Evolutionary conservation across 495 filamentous ascomycete species (phyloP), one percentile per base, ranked within the genome.

Genomic region (Talaromyces trachyspermus): DNA sequence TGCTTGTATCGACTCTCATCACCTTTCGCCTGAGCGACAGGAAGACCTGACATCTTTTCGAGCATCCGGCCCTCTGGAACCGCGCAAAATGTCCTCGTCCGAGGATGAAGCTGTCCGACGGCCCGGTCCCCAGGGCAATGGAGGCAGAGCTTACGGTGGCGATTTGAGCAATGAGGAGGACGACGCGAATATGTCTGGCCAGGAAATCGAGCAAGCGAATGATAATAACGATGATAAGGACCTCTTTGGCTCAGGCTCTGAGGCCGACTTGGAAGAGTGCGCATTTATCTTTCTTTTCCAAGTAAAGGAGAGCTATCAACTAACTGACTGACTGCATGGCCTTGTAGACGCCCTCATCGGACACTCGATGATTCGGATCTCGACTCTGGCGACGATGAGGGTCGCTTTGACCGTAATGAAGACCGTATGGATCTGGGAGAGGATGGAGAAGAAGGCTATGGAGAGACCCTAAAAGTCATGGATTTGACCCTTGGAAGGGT

Each of bases 351-450:
- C 44, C 58, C 54, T n/a, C 56, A 64, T 50, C 79, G 78, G 43
- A 71, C 70, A 46, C 65, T 88, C 12, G 77, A 84, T 48, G 88
- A 95, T 57, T 75, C 79, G 37, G 87, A 89, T 20, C 67, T 94
- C 1, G 86, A 83, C 49, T 95, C 89, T 8, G 89, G 83, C n/a
- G 82, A 84, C 52, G 86, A 89, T 54, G 71, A 78, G 49, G 77
- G 66, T 39, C 68, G 79, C 32, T 58, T 61, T 49, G 80, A 84
- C 57, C 72, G 77, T 8, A 51, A 54, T 12, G 60, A 54, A 40
- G 65, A 72, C 38, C 64, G 54, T 35, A 69, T 71, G 50, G 74
- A 79, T n/a, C 74, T 75, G 7, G 70, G 74, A 5, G 57, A 61
- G 49, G 48, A 58, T 55, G 42, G 62, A 56, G 49, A 68, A 58